phyloP scores from a whole-genome alignment of 805 yeast genomes.

The Millerago galiae region DNA sequence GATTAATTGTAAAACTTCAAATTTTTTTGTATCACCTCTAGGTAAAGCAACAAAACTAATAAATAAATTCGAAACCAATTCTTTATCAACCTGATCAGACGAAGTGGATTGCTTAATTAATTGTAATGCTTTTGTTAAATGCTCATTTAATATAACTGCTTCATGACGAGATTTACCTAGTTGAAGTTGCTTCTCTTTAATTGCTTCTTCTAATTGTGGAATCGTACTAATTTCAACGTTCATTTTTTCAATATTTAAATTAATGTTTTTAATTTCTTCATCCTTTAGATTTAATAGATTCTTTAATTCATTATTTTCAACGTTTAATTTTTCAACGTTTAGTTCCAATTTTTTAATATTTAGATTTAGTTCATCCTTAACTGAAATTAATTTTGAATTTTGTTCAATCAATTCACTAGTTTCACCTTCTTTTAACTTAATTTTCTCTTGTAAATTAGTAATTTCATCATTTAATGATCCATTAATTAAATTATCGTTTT shows the following conservation, averaged over 20 bases:
- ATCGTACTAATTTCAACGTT: constrained; percentile 8
- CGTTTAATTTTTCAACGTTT: not conserved
- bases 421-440: constrained; percentile 1
- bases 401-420: not conserved
- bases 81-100: constrained; percentile 78
- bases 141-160: constrained; percentile 89
- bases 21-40: constrained; percentile 90
- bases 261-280: not conserved
- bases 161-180: constrained; percentile 93
- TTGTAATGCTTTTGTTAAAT: constrained; percentile 85
- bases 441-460: constrained; percentile 20
- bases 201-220: constrained; percentile 42
- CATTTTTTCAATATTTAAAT: not conserved
- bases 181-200: constrained; percentile 64
- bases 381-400: not conserved
- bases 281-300: not conserved
- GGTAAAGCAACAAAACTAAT: constrained; percentile 83
- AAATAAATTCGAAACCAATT: constrained; percentile 78
- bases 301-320: not conserved
- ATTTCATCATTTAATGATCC: constrained; percentile 34
- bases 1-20: constrained; percentile 82
- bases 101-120: constrained; percentile 74
- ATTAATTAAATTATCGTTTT: constrained; percentile 28
- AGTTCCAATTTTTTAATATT: constrained; percentile 7
- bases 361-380: constrained; percentile 12